phyloP scores from a whole-genome alignment of 2,329 filamentous ascomycete species.

The Botryotinia narcissicola region DNA sequence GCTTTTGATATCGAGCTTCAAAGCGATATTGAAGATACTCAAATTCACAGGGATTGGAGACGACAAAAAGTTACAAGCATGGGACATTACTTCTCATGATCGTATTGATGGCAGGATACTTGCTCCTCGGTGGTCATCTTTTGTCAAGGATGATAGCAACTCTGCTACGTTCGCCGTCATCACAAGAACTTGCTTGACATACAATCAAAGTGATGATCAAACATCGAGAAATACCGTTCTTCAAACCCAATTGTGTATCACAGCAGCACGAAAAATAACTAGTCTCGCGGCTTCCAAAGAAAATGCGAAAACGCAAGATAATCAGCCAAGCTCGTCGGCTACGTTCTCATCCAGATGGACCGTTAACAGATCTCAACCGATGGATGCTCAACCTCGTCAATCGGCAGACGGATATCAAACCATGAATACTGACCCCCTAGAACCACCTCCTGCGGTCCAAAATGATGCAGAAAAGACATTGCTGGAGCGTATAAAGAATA shows the following conservation, averaged over 20 bases:
- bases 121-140: constrained; percentile 33
- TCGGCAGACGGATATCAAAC: background rate
- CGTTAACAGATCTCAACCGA: background rate
- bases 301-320: background rate
- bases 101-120: constrained; percentile 1
- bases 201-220: background rate
- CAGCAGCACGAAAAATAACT: background rate
- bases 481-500: background rate
- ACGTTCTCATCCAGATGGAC: background rate
- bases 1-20: background rate
- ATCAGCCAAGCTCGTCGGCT: background rate
- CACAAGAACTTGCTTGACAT: no score
- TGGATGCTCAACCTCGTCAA: background rate
- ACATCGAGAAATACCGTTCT: background rate
- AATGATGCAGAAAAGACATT: background rate
- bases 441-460: background rate
- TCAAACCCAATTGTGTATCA: background rate
- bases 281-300: background rate
- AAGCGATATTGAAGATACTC: background rate
- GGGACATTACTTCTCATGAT: background rate
- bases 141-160: background rate
- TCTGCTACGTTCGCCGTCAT: constrained; percentile 1
- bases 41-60: constrained; percentile 1
- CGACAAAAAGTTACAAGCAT: background rate
- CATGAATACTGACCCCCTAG: background rate